phyloP scores from a whole-genome alignment of 306 rosid genomes.

The Luffa acutangula region DNA sequence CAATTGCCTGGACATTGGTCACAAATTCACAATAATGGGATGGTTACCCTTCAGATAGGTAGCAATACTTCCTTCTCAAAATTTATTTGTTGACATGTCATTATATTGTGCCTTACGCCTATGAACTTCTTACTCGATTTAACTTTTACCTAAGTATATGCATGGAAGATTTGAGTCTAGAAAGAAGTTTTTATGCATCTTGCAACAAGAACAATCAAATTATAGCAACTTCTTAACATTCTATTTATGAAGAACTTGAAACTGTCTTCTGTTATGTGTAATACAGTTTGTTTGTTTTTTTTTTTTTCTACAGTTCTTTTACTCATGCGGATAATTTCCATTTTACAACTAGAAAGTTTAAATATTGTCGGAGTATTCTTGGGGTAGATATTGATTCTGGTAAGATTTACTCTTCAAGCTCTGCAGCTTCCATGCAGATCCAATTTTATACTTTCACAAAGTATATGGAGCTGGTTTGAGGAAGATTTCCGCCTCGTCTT shows the following conservation, averaged over 20 bases:
- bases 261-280: neutral
- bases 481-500: too few relatives aligned
- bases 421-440: neutral
- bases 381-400: conserved; percentile 82
- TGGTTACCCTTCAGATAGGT: conserved; percentile 69
- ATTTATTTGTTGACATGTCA: neutral
- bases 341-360: conserved; percentile 51
- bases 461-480: neutral
- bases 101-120: neutral
- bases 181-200: too few relatives aligned
- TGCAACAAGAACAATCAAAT: too few relatives aligned
- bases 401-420: conserved; percentile 24
- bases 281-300: too few relatives aligned
- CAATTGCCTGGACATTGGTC: conserved; percentile 25
- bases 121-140: neutral
- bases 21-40: conserved; percentile 47
- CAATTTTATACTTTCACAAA: neutral
- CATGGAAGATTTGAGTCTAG: too few relatives aligned
- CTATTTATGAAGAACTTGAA: too few relatives aligned
- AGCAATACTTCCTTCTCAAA: neutral
- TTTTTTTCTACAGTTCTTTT: neutral
- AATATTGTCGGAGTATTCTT: conserved; percentile 51
- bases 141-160: too few relatives aligned
- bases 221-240: too few relatives aligned
- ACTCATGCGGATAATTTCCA: neutral